Evolutionary conservation across 768 basidiomycete genomes (phyloP).

Genomic region (Panellus pusillus): DNA sequence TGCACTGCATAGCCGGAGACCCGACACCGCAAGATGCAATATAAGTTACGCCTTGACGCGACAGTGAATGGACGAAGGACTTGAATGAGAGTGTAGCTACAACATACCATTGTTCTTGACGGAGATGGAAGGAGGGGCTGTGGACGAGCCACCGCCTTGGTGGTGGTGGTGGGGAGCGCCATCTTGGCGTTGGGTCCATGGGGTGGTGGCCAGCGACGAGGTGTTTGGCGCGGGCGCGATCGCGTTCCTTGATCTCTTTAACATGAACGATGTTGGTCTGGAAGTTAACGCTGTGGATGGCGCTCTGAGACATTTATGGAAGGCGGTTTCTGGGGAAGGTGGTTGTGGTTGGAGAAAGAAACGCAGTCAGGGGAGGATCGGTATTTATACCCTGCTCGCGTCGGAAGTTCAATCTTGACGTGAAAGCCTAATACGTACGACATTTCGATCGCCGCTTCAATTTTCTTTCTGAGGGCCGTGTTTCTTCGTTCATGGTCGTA

Average conservation of each 20-base stretch:
- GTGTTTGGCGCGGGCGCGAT: conserved; percentile 12
- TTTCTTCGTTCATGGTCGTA: no score
- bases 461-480: background rate
- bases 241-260: conserved; percentile 9
- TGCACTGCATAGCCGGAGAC: conserved; percentile 2
- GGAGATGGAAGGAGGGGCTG: background rate
- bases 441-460: background rate
- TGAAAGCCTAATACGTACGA: background rate
- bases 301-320: conserved; percentile 5
- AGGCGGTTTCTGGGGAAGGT: background rate
- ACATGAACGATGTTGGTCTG: conserved; percentile 9
- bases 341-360: conserved; percentile 6
- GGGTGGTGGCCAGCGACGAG: conserved; percentile 14
- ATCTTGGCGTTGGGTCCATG: conserved; percentile 3
- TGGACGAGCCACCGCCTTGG: no score
- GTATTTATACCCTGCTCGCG: conserved; percentile 10
- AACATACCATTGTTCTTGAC: conserved; percentile 7
- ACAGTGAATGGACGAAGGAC: background rate
- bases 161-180: background rate
- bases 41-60: conserved; percentile 13
- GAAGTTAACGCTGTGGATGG: conserved; percentile 13
- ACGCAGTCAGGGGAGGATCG: background rate
- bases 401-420: conserved; percentile 15
- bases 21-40: conserved; percentile 5
- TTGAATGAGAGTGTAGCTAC: background rate